A percentile compares a stretch with the other conserved stretches of the same genome.
These are phyloP conservation scores for Phialophora tarda DNA, from an alignment of 2,329 filamentous ascomycete species.

Conservation along the genomic window DNA sequence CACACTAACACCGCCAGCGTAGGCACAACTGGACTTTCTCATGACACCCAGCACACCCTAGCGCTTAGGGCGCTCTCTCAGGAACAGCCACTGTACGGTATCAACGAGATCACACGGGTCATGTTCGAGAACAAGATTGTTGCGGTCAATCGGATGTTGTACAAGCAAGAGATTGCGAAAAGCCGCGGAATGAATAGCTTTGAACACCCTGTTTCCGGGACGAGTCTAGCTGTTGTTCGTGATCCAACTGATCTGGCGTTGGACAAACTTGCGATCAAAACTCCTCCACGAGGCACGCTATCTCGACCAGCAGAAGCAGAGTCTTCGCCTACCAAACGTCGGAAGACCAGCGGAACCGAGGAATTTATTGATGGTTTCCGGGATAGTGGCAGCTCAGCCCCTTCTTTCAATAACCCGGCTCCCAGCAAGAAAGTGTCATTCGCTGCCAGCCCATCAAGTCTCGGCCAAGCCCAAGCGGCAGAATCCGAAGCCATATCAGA, in stretches of 20 bases:
- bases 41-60: conserved; percentile 6
- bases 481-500: neutral
- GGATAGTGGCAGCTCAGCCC: neutral
- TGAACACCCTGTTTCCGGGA: neutral
- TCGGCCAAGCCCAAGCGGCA: neutral
- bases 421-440: neutral
- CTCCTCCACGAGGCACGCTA: neutral
- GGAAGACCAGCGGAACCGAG: conserved; percentile 24
- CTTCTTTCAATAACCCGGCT: neutral
- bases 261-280: neutral
- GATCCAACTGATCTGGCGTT: neutral
- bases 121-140: conserved; percentile 5
- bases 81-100: conserved; percentile 10
- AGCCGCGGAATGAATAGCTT: neutral
- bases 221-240: neutral
- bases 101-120: conserved; percentile 8
- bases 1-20: conserved; percentile 5
- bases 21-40: conserved; percentile 13
- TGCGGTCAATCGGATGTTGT: conserved; percentile 15
- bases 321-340: conserved; percentile 18
- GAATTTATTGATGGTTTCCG: neutral
- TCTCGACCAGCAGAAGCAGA: neutral
- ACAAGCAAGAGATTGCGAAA: neutral
- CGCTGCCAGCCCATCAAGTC: neutral
- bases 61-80: conserved; percentile 13